Percentiles rank a stretch among this genome's conserved stretches.
These are phyloP conservation scores for Podosphaera xanthii DNA, from an alignment of 2,329 filamentous ascomycete species.

Conservation along the genomic window DNA sequence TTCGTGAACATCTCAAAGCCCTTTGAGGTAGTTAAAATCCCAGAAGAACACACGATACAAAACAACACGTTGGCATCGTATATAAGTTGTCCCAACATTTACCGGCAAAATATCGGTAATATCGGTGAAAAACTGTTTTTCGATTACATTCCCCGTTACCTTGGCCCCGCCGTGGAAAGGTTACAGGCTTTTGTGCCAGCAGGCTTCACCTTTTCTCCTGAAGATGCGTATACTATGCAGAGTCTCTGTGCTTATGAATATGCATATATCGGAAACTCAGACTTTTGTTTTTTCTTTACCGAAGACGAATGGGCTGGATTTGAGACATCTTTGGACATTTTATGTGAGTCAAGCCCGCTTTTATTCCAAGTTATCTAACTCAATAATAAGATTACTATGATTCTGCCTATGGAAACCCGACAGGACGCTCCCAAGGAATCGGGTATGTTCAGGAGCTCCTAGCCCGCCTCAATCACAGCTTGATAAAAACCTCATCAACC, in stretches of 20 bases:
- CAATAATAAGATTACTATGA: conserved; percentile 29
- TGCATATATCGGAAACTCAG: conserved; percentile 24
- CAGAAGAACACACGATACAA: conserved; percentile 22
- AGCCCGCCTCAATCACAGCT: conserved; percentile 43
- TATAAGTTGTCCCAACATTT: conserved; percentile 24
- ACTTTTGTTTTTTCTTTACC: conserved; percentile 31
- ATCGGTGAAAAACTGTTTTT: conserved; percentile 21
- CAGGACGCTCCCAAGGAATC: conserved; percentile 64
- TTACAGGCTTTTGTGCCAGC: conserved; percentile 24
- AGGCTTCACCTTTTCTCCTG: conserved; percentile 24
- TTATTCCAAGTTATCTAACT: not conserved
- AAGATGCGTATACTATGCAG: conserved; percentile 28
- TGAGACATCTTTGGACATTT: conserved; percentile 28
- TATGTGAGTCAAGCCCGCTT: conserved; percentile 18
- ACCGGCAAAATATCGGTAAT: conserved; percentile 5
- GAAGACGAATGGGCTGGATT: conserved; percentile 30
- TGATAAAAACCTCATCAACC: conserved; percentile 46
- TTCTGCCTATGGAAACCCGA: conserved; percentile 53
- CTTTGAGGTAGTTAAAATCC: conserved; percentile 26
- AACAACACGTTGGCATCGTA: conserved; percentile 31
- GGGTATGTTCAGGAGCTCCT: conserved; percentile 73
- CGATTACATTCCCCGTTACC: conserved; percentile 24
- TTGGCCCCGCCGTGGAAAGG: conserved; percentile 21
- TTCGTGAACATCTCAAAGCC: conserved; percentile 20
- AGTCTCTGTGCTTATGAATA: conserved; percentile 31